A percentile compares a stretch with the other conserved stretches of the same genome.
phyloP scores from a whole-genome alignment of 352 stramenopile species.

The Detonula confervacea region DNA sequence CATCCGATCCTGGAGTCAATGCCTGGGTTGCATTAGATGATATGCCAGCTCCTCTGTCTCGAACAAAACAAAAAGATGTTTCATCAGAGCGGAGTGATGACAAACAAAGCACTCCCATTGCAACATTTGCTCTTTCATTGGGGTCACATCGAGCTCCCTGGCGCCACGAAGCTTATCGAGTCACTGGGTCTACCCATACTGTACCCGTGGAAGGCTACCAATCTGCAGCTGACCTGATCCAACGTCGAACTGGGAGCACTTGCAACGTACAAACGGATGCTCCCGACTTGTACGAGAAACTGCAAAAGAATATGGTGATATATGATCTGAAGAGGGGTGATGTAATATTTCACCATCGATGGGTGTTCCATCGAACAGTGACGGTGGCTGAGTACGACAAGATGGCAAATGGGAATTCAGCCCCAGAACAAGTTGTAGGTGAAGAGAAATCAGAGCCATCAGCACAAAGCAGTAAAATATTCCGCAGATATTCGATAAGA shows the following conservation, averaged over 20 bases:
- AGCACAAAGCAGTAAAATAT: slow-evolving; percentile 25
- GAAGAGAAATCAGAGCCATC: not conserved
- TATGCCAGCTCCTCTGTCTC: slow-evolving; percentile 53
- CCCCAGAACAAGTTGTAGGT: not conserved
- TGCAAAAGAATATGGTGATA: slow-evolving; percentile 39
- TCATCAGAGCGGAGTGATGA: not conserved
- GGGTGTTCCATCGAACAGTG: slow-evolving; percentile 42
- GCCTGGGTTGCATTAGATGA: slow-evolving; percentile 79
- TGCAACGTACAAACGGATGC: slow-evolving; percentile 59
- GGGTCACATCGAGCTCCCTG: slow-evolving; percentile 65
- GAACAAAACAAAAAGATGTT: too few relatives aligned
- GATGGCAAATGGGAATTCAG: slow-evolving; percentile 7
- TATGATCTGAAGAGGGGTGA: slow-evolving; percentile 33
- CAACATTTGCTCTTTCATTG: slow-evolving; percentile 73
- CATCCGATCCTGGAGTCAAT: slow-evolving; percentile 68
- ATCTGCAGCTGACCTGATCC: slow-evolving; percentile 45
- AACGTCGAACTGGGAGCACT: slow-evolving; percentile 48
- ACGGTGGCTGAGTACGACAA: slow-evolving; percentile 23
- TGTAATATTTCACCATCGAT: slow-evolving; percentile 37
- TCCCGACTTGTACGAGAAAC: slow-evolving; percentile 51
- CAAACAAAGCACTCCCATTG: slow-evolving; percentile 21
- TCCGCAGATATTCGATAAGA: slow-evolving; percentile 70
- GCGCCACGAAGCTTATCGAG: slow-evolving; percentile 62
- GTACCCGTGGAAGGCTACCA: slow-evolving; percentile 65
- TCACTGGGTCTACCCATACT: slow-evolving; percentile 62